Conservation (phyloP, 140 eudicot species). For the Flaveria floridana region DNA sequence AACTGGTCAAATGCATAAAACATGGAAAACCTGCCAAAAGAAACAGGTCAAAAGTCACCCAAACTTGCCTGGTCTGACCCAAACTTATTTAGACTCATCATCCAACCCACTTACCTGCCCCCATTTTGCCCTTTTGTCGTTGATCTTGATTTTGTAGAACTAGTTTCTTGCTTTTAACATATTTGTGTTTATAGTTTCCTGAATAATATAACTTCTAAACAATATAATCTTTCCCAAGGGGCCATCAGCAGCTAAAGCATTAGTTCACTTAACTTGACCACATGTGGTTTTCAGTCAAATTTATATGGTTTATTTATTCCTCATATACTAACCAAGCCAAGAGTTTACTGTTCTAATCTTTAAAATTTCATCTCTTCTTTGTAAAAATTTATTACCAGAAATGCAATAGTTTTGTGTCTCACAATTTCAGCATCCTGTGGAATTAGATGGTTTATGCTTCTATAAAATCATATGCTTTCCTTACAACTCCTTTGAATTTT, state of each 20-base stretch:
- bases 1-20: background rate
- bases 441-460: background rate
- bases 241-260: conserved; percentile 3
- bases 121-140: background rate
- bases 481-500: background rate
- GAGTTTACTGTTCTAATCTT: background rate
- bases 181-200: background rate
- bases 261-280: background rate
- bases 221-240: conserved; percentile 8
- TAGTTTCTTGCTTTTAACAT: background rate
- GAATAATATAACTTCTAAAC: background rate
- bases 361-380: background rate
- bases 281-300: background rate
- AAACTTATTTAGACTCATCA: background rate
- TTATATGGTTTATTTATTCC: background rate
- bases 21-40: background rate
- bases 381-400: background rate
- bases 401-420: background rate
- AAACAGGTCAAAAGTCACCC: background rate
- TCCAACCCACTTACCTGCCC: background rate
- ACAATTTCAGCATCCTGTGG: background rate
- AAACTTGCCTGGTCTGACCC: background rate
- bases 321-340: background rate
- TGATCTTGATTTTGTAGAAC: background rate
- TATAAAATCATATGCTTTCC: background rate